Evolutionary conservation across 352 stramenopile genomes (phyloP).

Genomic region (Saprolegnia diclina): DNA sequence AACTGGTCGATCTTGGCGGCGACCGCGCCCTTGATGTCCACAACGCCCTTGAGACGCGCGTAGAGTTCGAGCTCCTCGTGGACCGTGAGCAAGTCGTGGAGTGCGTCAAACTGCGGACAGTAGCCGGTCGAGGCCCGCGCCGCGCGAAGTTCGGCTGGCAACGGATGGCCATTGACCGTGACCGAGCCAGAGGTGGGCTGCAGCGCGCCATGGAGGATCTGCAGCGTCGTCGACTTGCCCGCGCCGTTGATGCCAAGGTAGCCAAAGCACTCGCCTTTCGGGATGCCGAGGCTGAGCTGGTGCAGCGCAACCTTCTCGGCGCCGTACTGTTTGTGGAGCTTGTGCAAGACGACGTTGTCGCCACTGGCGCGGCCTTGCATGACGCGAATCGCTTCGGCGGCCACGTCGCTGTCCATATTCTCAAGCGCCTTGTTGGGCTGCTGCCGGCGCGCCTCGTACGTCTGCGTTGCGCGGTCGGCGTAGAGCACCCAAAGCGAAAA

Average conservation of each 20-base stretch:
- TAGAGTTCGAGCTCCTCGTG: constrained; percentile 89
- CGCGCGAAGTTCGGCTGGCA: constrained; percentile 36
- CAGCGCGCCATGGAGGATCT: constrained; percentile 57
- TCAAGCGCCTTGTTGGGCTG: background rate
- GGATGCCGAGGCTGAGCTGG: constrained; percentile 68
- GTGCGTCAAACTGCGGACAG: constrained; percentile 91
- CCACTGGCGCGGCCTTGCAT: background rate
- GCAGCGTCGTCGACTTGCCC: constrained; percentile 80
- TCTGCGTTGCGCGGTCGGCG: background rate
- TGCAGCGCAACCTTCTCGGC: constrained; percentile 59
- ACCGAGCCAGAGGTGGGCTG: constrained; percentile 48
- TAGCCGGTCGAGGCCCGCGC: constrained; percentile 71
- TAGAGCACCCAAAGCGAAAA: constrained; percentile 48
- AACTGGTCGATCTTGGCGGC: constrained; percentile 51
- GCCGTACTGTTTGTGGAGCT: constrained; percentile 43
- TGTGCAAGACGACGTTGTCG: constrained; percentile 45
- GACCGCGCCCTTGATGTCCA: constrained; percentile 38
- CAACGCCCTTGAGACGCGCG: constrained; percentile 79
- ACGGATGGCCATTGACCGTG: constrained; percentile 42
- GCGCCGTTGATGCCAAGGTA: constrained; percentile 89
- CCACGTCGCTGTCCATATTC: constrained; percentile 31
- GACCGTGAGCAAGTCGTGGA: constrained; percentile 91
- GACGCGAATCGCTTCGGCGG: constrained; percentile 32
- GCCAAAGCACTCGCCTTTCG: constrained; percentile 71
- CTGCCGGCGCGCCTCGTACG: no score